Evolutionary conservation across 2,329 filamentous ascomycete genomes (phyloP).

Genomic region (Pseudofabraea citricarpa): DNA sequence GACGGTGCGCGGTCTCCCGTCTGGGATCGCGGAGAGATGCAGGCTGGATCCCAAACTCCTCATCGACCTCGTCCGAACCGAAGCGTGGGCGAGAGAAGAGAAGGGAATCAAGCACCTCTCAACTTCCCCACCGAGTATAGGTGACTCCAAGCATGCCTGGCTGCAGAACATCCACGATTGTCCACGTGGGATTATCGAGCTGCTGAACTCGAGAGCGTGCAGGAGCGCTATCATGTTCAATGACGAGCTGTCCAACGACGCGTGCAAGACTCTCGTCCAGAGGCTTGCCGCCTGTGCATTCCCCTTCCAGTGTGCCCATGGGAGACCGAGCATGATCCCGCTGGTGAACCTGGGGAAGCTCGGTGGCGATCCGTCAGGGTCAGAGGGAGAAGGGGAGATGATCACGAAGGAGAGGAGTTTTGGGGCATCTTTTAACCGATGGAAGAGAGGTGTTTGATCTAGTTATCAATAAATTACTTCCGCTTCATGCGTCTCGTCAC

Average conservation of each 20-base stretch:
- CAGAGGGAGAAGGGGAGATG: neutral
- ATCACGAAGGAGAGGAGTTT: neutral
- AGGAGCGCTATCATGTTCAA: conserved; percentile 86
- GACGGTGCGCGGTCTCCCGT: conserved; percentile 57
- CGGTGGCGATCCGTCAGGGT: neutral
- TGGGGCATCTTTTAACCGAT: neutral
- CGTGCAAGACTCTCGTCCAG: conserved; percentile 55
- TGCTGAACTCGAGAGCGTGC: conserved; percentile 73
- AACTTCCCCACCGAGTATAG: neutral
- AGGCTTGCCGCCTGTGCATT: conserved; percentile 61
- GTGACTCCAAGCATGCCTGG: conserved; percentile 40
- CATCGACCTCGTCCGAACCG: conserved; percentile 68
- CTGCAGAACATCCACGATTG: conserved; percentile 61
- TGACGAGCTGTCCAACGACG: conserved; percentile 51
- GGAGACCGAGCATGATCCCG: conserved; percentile 61
- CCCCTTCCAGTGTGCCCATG: conserved; percentile 82
- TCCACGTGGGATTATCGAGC: conserved; percentile 69
- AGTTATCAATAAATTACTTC: too few relatives aligned
- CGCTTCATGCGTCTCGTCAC: too few relatives aligned
- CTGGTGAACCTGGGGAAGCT: conserved; percentile 45
- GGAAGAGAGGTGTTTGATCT: too few relatives aligned
- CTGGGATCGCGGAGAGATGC: conserved; percentile 72
- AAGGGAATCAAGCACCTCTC: neutral
- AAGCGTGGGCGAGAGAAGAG: conserved; percentile 58
- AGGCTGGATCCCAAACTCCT: conserved; percentile 65